Evolutionary conservation across 495 filamentous ascomycete genomes (phyloP).

Genomic region (Podospora bellae-mahoneyi): DNA sequence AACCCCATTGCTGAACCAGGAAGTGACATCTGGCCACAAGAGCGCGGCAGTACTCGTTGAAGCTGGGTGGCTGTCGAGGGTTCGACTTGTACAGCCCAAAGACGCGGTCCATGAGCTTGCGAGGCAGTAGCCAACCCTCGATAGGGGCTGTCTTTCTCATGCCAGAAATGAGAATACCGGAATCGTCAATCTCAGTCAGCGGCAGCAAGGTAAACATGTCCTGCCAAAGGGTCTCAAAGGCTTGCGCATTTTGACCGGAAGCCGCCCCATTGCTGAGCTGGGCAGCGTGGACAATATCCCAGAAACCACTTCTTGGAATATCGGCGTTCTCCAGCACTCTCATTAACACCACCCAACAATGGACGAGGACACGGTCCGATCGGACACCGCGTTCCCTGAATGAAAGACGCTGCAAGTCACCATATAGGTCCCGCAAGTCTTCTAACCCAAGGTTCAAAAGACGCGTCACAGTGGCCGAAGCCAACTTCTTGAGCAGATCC

Average conservation of each 20-base stretch:
- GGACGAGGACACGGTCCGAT: slow-evolving; percentile 52
- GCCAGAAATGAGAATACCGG: slow-evolving; percentile 59
- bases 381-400: slow-evolving; percentile 65
- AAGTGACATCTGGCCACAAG: slow-evolving; percentile 72
- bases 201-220: slow-evolving; percentile 72
- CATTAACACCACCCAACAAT: slow-evolving; percentile 65
- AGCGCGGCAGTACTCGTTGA: slow-evolving; percentile 78
- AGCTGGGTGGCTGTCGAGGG: slow-evolving; percentile 55
- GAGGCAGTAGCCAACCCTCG: slow-evolving; percentile 74
- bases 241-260: slow-evolving; percentile 45
- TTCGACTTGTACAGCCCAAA: slow-evolving; percentile 63
- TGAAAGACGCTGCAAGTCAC: slow-evolving; percentile 53
- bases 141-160: slow-evolving; percentile 49
- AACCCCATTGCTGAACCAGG: slow-evolving; percentile 79
- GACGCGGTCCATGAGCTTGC: slow-evolving; percentile 60
- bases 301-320: slow-evolving; percentile 52
- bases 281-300: slow-evolving; percentile 52
- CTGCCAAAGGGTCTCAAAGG: slow-evolving; percentile 70
- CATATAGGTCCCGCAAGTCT: slow-evolving; percentile 58
- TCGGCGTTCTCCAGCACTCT: slow-evolving; percentile 52
- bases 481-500: slow-evolving; percentile 39
- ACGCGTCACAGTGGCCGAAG: slow-evolving; percentile 36
- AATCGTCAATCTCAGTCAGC: slow-evolving; percentile 67
- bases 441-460: slow-evolving; percentile 49
- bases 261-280: slow-evolving; percentile 36